Evolutionary conservation across 1,139 yeast species (phyloP).

Genomic region (Candida pseudocylindracea): DNA sequence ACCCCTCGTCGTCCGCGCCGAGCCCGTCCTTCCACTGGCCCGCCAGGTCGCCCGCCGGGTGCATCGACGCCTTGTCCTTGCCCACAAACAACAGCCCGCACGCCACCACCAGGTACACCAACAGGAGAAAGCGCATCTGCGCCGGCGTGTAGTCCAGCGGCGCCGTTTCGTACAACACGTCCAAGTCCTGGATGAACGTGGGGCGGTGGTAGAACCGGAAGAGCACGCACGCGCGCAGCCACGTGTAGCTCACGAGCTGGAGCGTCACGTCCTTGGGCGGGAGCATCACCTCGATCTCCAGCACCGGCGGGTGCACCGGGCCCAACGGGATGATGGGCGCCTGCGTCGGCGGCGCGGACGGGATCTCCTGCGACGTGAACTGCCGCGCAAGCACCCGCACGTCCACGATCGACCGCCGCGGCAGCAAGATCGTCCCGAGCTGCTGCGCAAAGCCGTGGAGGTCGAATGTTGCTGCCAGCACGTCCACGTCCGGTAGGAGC

Average conservation of each 20-base stretch:
- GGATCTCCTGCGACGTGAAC: slow-evolving; percentile 1
- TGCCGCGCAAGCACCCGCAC: too few species aligned
- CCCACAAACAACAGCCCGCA: slow-evolving; percentile 6
- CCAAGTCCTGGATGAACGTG: slow-evolving; percentile 52
- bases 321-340: slow-evolving; percentile 1
- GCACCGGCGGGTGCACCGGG: slow-evolving; percentile 4
- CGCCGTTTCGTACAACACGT: slow-evolving; percentile 35
- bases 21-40: background rate
- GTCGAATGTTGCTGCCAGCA: too few species aligned
- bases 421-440: too few species aligned
- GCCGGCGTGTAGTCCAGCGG: slow-evolving; percentile 48
- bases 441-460: too few species aligned
- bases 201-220: slow-evolving; percentile 78
- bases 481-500: too few species aligned
- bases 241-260: slow-evolving; percentile 49
- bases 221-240: slow-evolving; percentile 72
- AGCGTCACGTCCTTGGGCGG: slow-evolving; percentile 25
- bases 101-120: slow-evolving; percentile 37
- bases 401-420: too few species aligned
- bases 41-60: background rate
- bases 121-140: slow-evolving; percentile 58
- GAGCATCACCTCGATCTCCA: slow-evolving; percentile 31
- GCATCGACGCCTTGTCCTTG: background rate
- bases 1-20: slow-evolving; percentile 1
- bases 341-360: slow-evolving; percentile 3